Conservation (phyloP, 2,329 filamentous ascomycete genomes). For the Microdochium paspali region DNA sequence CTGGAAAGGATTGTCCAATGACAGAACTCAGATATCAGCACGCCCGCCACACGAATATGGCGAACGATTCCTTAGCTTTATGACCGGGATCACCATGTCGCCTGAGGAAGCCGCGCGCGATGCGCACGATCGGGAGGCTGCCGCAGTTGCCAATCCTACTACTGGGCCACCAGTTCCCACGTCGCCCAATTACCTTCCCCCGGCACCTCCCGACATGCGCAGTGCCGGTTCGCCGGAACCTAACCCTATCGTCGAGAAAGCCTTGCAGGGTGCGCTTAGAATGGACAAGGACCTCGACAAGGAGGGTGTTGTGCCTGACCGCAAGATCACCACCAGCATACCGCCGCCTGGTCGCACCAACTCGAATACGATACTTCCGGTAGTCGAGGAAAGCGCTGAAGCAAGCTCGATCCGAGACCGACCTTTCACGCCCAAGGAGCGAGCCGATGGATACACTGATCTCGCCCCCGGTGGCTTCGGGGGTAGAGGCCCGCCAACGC, state of each 20-base stretch:
- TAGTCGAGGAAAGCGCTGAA: constrained; percentile 87
- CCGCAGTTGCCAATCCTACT: constrained; percentile 24
- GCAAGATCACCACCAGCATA: constrained; percentile 17
- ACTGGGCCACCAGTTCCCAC: constrained; percentile 12
- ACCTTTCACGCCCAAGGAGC: constrained; percentile 23
- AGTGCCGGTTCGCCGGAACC: constrained; percentile 18
- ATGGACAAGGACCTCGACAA: constrained; percentile 18
- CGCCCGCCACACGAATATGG: constrained; percentile 86
- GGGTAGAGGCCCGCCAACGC: constrained; percentile 32
- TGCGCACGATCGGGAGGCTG: constrained; percentile 45
- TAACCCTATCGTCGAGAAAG: constrained; percentile 18
- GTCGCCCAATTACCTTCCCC: constrained; percentile 18
- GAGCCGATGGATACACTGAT: constrained; percentile 23
- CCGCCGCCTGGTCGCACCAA: constrained; percentile 14
- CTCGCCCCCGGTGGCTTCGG: constrained; percentile 19
- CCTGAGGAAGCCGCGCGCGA: constrained; percentile 74
- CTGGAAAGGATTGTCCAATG: constrained; percentile 84
- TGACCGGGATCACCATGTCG: constrained; percentile 83
- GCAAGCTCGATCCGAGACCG: constrained; percentile 40
- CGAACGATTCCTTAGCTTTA: constrained; percentile 88
- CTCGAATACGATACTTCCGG: constrained; percentile 49
- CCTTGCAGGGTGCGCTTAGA: constrained; percentile 15
- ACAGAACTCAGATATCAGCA: constrained; percentile 82
- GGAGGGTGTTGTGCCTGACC: constrained; percentile 19
- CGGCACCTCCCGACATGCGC: constrained; percentile 20